Conservation (phyloP, 2,329 filamentous ascomycete genomes). For the Ophiostoma fasciatum region DNA sequence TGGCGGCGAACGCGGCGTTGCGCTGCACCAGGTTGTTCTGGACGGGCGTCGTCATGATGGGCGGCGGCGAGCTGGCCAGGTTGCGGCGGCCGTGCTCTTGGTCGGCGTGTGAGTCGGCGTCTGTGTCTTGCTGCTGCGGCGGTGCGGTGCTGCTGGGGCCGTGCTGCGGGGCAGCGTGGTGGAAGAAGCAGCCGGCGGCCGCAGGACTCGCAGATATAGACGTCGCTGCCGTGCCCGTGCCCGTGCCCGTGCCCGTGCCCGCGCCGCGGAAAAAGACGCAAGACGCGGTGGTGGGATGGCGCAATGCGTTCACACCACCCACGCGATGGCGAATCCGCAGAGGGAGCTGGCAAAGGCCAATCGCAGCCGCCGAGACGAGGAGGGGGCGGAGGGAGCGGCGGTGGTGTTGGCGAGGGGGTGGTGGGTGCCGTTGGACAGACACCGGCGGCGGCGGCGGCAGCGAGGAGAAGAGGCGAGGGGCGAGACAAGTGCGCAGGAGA, state of each 20-base stretch:
- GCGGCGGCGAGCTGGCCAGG: no score
- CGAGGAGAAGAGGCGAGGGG: neutral
- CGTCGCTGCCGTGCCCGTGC: no score
- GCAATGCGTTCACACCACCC: neutral
- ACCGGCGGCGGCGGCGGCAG: no score
- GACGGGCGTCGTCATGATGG: conserved; percentile 12
- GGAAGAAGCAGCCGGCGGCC: no score
- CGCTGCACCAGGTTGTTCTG: conserved; percentile 16
- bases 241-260: no score
- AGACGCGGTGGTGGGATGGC: neutral
- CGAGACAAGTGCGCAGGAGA: no score
- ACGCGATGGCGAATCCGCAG: neutral
- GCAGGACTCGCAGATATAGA: no score
- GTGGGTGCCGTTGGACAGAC: no score
- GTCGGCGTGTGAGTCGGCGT: neutral
- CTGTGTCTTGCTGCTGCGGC: neutral
- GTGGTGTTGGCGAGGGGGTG: neutral
- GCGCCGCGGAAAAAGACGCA: no score
- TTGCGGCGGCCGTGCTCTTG: no score
- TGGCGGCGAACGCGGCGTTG: conserved; percentile 15
- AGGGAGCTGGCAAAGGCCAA: neutral
- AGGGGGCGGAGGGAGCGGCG: neutral
- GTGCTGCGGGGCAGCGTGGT: neutral
- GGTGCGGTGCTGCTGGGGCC: neutral
- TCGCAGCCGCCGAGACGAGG: neutral